These are phyloP conservation scores for Carex kokanica DNA, from an alignment of 176 grass and related monocot species.

Conservation along the genomic window DNA sequence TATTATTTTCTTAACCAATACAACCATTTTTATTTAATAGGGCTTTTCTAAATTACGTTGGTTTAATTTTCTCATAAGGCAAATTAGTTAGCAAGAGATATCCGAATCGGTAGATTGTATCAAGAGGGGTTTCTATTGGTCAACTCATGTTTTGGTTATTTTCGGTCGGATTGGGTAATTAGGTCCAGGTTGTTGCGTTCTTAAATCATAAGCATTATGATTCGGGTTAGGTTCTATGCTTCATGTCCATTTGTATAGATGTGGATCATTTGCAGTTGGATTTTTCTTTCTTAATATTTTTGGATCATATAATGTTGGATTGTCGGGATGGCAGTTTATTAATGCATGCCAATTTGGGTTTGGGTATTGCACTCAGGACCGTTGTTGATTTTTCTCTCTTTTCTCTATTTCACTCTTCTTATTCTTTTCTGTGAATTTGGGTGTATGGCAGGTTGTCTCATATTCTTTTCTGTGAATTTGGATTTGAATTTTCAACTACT, in stretches of 20 bases:
- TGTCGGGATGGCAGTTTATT: not conserved
- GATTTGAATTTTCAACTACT: not conserved
- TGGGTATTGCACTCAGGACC: not conserved
- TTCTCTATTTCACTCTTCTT: not conserved
- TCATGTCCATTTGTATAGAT: not conserved
- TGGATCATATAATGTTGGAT: not conserved
- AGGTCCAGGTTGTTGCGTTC: not conserved
- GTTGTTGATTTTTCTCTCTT: not conserved
- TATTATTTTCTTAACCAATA: not conserved
- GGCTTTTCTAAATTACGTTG: slow-evolving; percentile 11
- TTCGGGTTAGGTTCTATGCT: not conserved
- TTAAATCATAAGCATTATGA: not conserved
- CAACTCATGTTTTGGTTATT: not conserved
- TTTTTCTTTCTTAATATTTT: not conserved
- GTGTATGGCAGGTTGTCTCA: not conserved
- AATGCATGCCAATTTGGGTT: not conserved
- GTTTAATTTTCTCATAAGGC: not conserved
- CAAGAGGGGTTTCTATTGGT: not conserved
- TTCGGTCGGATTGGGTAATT: not conserved
- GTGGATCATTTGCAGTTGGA: not conserved
- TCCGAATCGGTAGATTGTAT: not conserved
- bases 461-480: not conserved
- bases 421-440: not conserved
- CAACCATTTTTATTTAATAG: not conserved
- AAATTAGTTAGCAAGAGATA: not conserved